Evolutionary conservation across 2,329 filamentous ascomycete genomes (phyloP), one percentile per base, ranked within the genome.

Genomic region (Colletotrichum sp.): DNA sequence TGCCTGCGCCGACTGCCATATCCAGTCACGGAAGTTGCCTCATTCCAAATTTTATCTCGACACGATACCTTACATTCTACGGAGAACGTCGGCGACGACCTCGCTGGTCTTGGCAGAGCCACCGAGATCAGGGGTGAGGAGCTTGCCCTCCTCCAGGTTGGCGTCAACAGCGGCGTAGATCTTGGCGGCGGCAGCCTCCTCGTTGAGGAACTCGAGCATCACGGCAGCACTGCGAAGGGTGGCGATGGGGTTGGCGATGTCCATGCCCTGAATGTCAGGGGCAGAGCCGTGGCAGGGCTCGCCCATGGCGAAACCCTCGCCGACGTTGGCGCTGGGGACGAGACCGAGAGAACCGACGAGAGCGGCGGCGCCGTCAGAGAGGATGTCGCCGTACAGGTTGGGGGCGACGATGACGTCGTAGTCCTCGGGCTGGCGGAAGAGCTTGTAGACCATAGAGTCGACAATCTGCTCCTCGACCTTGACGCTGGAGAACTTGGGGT

Each of bases 401-500:
- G 96, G 97, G 11, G 96, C 97, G 63, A 99, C 97, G 80, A 99
- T 98, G 79, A 99, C 96, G 85, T 99, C 97, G 92, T 99, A 99
- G 83, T 94, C 94, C 82, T 94, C 91, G 59, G 97, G 97, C 87
- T 99, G 95, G 78, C 96, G 95, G 93, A 99, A 99, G 73, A 99
- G 94, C 90, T 99, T 99, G 92, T 99, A 99, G 75, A 99, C 96
- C 97, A 99, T 99, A 77, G 94, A 96, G 87, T 99, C 97, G 78
- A 99, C 96, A 80, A 99, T 99, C 89, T 99, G 97, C 90, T 99
- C 97, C 87, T 99, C 97, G 71, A 98, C 90, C 57, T 87, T 87
- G 70, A 98, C 88, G 67, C 85, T 86, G 77, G 80, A 86, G 88
- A 95, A 98, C 79, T 88, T 90, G 15, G 90, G 80, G 68, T 90